Evolutionary conservation across 257 asterid genomes (phyloP).

Genomic region (Capsicum pubescens): DNA sequence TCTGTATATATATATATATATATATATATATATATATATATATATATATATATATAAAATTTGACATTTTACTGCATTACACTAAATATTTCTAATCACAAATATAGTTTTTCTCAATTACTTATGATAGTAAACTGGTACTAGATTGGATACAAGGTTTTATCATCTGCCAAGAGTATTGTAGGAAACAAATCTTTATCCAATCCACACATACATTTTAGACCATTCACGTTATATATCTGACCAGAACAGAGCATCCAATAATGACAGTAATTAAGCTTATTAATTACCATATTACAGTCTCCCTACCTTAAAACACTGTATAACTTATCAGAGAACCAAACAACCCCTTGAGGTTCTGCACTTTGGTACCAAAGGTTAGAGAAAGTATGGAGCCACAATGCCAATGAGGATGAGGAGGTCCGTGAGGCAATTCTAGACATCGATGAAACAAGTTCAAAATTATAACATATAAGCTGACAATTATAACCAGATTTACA

Average conservation of each 20-base stretch:
- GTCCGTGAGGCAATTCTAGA: neutral
- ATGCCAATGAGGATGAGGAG: neutral
- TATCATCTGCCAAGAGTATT: neutral
- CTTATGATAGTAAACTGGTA: neutral
- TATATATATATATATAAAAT: too few relatives aligned
- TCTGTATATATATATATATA: too few relatives aligned
- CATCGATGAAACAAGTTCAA: constrained; percentile 17
- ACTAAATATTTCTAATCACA: neutral
- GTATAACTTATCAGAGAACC: constrained; percentile 21
- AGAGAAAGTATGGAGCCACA: constrained; percentile 5
- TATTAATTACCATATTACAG: neutral
- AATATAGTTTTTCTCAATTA: neutral
- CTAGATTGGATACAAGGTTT: constrained; percentile 21
- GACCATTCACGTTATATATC: constrained; percentile 20
- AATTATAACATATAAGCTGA: neutral
- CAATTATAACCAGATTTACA: neutral
- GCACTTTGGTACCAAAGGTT: neutral
- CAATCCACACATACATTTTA: neutral
- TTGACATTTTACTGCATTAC: constrained; percentile 1
- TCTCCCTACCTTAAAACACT: neutral
- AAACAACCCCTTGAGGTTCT: neutral
- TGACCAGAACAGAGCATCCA: constrained; percentile 8
- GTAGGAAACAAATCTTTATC: constrained; percentile 22
- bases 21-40: too few relatives aligned
- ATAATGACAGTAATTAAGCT: neutral